Evolutionary conservation across 2,329 filamentous ascomycete genomes (phyloP).

Genomic region (Elsinoe arachidis): DNA sequence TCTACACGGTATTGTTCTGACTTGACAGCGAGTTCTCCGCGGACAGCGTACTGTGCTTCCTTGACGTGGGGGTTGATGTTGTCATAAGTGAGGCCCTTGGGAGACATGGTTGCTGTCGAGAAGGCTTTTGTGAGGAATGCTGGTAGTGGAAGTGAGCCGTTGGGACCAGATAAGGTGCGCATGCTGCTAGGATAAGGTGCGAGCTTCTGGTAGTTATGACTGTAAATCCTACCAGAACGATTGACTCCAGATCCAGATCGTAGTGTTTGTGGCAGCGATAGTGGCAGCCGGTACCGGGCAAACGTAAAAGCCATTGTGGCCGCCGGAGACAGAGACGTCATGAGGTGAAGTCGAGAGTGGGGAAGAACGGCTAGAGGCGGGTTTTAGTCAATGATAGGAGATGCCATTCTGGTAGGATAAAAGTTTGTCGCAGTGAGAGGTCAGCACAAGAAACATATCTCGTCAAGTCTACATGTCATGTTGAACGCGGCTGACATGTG

Average conservation of each 20-base stretch:
- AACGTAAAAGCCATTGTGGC: neutral
- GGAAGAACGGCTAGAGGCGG: neutral
- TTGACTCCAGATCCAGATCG: conserved; percentile 3
- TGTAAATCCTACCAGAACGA: neutral
- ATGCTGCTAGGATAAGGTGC: neutral
- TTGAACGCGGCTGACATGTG: no score
- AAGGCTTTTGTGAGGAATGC: conserved; percentile 10
- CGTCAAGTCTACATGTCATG: no score
- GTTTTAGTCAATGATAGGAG: neutral
- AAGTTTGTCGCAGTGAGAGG: no score
- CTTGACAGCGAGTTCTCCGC: conserved; percentile 87
- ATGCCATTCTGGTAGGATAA: neutral
- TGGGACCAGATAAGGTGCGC: neutral
- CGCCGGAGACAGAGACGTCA: neutral
- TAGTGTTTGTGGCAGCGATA: neutral
- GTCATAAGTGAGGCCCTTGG: conserved; percentile 52
- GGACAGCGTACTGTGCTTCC: conserved; percentile 88
- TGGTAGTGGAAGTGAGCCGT: conserved; percentile 3
- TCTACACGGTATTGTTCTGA: conserved; percentile 81
- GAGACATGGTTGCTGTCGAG: conserved; percentile 12
- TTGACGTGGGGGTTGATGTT: conserved; percentile 90
- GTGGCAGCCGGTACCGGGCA: conserved; percentile 1
- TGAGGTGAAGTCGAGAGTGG: neutral
- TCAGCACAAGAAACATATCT: no score
- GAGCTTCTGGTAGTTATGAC: conserved; percentile 1